Conservation (phyloP, 768 basidiomycete genomes). For the Amanita pseudoporphyria region DNA sequence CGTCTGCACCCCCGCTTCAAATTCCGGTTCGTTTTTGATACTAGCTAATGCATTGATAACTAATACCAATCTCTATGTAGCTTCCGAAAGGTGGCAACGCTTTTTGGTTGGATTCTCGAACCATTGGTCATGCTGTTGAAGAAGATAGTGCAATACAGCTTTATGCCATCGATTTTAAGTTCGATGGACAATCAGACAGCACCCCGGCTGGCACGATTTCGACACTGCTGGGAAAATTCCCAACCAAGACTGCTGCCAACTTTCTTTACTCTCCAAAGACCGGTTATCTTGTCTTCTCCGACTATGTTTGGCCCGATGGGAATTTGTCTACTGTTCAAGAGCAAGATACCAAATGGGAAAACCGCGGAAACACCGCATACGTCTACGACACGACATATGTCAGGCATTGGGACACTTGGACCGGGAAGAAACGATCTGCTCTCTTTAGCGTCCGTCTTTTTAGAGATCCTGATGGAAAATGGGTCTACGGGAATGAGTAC, state of each 20-base stretch:
- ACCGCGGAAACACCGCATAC: conserved; percentile 60
- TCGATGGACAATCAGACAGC: conserved; percentile 22
- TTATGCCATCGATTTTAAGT: conserved; percentile 47
- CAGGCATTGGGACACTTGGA: conserved; percentile 78
- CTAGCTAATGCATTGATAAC: neutral
- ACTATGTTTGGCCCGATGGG: conserved; percentile 70
- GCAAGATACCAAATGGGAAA: conserved; percentile 64
- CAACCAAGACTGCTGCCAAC: conserved; percentile 57
- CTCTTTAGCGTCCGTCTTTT: conserved; percentile 61
- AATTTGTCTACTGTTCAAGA: conserved; percentile 57
- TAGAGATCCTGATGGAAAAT: conserved; percentile 37
- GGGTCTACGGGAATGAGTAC: conserved; percentile 44
- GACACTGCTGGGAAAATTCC: conserved; percentile 51
- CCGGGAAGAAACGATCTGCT: conserved; percentile 57
- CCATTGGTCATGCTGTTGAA: conserved; percentile 61
- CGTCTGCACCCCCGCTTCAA: conserved; percentile 35
- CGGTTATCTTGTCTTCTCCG: conserved; percentile 74
- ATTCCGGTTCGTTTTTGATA: conserved; percentile 32
- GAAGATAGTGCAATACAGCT: conserved; percentile 46
- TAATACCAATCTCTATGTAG: conserved; percentile 14
- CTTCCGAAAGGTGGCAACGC: conserved; percentile 61
- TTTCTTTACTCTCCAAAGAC: conserved; percentile 54
- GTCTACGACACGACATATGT: conserved; percentile 64
- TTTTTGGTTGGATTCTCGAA: conserved; percentile 70
- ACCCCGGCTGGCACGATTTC: conserved; percentile 29